These are phyloP conservation scores for Candida pini DNA, from an alignment of 805 yeast genomes.

Conservation along the genomic window DNA sequence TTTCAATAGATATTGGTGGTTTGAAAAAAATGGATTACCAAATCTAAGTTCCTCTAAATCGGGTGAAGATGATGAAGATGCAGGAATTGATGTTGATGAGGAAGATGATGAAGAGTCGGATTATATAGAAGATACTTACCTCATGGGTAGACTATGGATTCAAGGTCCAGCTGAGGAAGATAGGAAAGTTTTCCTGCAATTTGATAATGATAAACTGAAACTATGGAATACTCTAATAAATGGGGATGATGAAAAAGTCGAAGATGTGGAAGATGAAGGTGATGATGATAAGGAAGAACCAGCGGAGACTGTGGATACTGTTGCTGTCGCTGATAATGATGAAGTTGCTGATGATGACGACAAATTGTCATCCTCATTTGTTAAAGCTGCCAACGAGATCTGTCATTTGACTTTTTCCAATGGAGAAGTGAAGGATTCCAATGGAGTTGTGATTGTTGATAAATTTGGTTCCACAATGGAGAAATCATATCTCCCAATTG, in stretches of 20 bases:
- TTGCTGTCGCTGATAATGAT: background rate
- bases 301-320: background rate
- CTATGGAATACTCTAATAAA: conserved; percentile 17
- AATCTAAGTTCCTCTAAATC: conserved; percentile 25
- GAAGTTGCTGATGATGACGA: background rate
- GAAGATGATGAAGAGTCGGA: conserved; percentile 41
- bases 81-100: conserved; percentile 29
- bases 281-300: conserved; percentile 1
- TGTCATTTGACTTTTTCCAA: conserved; percentile 29
- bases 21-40: conserved; percentile 80
- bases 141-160: conserved; percentile 37
- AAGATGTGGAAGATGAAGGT: conserved; percentile 1
- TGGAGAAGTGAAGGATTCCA: conserved; percentile 17
- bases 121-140: conserved; percentile 51
- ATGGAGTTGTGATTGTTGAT: conserved; percentile 27
- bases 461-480: conserved; percentile 32
- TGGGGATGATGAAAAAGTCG: conserved; percentile 2
- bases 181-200: conserved; percentile 20
- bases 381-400: conserved; percentile 24
- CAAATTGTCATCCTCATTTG: conserved; percentile 7
- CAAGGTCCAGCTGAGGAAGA: conserved; percentile 75
- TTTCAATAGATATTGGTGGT: conserved; percentile 93
- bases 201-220: conserved; percentile 35
- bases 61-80: conserved; percentile 28
- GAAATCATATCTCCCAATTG: conserved; percentile 30